Evolutionary conservation across 345 rosid genomes (phyloP), one percentile per base, ranked within the genome.

Genomic region (Moricandia moricandioides): DNA sequence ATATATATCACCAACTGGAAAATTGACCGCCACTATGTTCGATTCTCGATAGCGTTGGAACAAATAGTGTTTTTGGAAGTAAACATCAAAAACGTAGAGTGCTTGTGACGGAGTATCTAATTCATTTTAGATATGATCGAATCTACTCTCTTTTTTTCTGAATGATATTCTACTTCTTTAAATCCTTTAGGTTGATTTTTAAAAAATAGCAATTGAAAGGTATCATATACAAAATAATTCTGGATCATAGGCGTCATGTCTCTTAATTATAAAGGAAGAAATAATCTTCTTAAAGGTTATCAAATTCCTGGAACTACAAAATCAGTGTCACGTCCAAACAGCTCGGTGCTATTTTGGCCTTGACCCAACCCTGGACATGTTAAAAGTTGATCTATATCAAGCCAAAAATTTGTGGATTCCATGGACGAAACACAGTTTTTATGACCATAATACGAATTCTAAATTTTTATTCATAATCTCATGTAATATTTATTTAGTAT

Each of bases 31-130:
- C 43, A 45, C 7, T 30, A 45, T 45, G 45, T 71, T 60, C 21
- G 47, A 45, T 70, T 70, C 67, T 43, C 8, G 45, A 70, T 70
- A 30, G 33, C 45, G 40, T 59, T 11, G 21, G 67, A 70, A 17
- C n/a, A 24, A 59, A 17, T 13, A 34, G 69, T 51, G 52, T 9
- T 62, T 60, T 62, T 37, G 55, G 74, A 14, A 33, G 6, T 52
- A 52, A 52, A 17, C 57, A 52, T 52, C 57, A 17, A 14, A n/a
- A 24, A 69, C 2, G 2, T 5, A 47, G 58, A 9, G 39, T 40
- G 12, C 9, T 69, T 52, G 33, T 34, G 5, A 70, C 2, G 45
- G 49, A 71, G 51, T 6, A 72, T 62, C 21, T 51, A 68, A 68
- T 62, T 51, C 62, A 10, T 33, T 47, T 13, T 30, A 31, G 67